Evolutionary conservation across 1,284 basidiomycete genomes (phyloP).

Genomic region (Grifola frondosa): DNA sequence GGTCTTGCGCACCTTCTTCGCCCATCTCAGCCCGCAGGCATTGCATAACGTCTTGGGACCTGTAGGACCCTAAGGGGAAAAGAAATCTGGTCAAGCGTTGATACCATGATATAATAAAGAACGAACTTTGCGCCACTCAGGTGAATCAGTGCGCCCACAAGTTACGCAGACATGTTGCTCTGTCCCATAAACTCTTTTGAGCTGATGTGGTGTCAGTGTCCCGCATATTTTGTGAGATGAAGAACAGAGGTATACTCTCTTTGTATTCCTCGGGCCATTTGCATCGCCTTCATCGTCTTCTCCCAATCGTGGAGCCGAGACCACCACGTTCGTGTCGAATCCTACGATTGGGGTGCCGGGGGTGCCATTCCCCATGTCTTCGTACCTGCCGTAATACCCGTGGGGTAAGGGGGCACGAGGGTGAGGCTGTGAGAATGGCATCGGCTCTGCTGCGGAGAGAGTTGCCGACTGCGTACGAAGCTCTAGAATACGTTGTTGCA

Average conservation of each 20-base stretch:
- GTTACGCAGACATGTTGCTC: conserved; percentile 77
- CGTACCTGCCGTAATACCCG: conserved; percentile 9
- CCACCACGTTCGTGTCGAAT: conserved; percentile 4
- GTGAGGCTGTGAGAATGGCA: conserved; percentile 9
- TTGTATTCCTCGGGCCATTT: too few species aligned
- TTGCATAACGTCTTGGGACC: conserved; percentile 89
- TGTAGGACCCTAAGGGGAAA: conserved; percentile 59
- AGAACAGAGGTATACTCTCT: neutral
- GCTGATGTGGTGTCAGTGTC: conserved; percentile 2
- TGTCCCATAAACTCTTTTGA: conserved; percentile 28
- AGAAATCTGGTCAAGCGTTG: conserved; percentile 13
- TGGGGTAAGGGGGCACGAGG: neutral
- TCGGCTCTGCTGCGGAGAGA: conserved; percentile 14
- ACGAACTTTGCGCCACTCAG: conserved; percentile 79
- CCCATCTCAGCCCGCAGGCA: conserved; percentile 83
- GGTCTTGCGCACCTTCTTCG: conserved; percentile 58
- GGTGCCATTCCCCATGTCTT: conserved; percentile 5
- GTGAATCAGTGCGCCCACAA: conserved; percentile 79
- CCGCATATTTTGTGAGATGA: conserved; percentile 12
- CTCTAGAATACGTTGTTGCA: conserved; percentile 53
- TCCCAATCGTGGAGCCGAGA: conserved; percentile 1
- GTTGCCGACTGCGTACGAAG: conserved; percentile 35
- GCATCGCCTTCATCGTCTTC: conserved; percentile 14
- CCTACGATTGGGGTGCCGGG: neutral
- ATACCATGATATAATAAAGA: conserved; percentile 13